Evolutionary conservation across 2,329 filamentous ascomycete genomes (phyloP).

Genomic region (Didymella sp.): DNA sequence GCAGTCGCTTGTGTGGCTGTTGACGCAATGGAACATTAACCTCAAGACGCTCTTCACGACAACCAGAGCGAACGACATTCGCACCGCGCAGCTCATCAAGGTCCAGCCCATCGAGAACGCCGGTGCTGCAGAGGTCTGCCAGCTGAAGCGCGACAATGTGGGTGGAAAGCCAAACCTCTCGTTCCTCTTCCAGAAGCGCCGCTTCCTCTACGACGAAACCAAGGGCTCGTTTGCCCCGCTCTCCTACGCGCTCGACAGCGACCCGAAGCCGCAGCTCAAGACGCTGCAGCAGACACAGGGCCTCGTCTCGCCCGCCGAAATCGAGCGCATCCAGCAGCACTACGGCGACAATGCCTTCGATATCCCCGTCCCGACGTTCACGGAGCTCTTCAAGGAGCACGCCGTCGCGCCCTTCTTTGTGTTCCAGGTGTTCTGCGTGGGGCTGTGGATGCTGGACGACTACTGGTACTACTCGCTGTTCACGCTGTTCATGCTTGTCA

Average conservation of each 20-base stretch:
- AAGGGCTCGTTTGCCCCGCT: slow-evolving; percentile 81
- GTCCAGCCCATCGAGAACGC: slow-evolving; percentile 90
- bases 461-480: slow-evolving; percentile 99
- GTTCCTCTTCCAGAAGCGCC: slow-evolving; percentile 97
- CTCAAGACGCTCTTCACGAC: slow-evolving; percentile 83
- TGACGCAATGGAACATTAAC: slow-evolving; percentile 97
- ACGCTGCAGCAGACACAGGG: slow-evolving; percentile 83
- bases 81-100: slow-evolving; percentile 86
- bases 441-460: slow-evolving; percentile 97
- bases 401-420: slow-evolving; percentile 99
- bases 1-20: slow-evolving; percentile 90
- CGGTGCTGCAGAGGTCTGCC: slow-evolving; percentile 86
- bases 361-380: slow-evolving; percentile 94
- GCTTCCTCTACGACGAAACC: slow-evolving; percentile 82
- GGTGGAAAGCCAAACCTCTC: slow-evolving; percentile 79
- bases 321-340: slow-evolving; percentile 83
- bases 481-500: slow-evolving; percentile 97
- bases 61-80: slow-evolving; percentile 70
- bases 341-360: slow-evolving; percentile 97
- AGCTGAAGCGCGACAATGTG: slow-evolving; percentile 76
- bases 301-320: slow-evolving; percentile 74
- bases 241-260: slow-evolving; percentile 80
- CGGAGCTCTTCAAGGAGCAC: slow-evolving; percentile 96
- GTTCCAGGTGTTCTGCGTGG: slow-evolving; percentile 98
- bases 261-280: slow-evolving; percentile 80